Evolutionary conservation across 2,329 filamentous ascomycete species (phyloP).

Genomic region (Alternaria triticina): DNA sequence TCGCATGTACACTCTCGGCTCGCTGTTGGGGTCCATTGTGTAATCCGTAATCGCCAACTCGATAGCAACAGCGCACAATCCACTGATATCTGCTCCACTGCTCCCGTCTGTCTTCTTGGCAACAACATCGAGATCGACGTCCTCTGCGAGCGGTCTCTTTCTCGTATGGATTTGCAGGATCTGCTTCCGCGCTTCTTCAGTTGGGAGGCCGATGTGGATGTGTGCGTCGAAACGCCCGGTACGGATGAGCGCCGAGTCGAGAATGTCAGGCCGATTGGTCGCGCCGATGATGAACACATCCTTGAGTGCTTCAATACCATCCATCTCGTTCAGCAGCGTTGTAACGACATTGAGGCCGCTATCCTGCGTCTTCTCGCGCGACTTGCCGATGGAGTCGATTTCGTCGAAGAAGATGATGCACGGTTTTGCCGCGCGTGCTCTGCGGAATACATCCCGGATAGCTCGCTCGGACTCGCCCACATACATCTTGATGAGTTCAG

Average conservation of each 20-base stretch:
- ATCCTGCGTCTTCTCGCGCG: conserved; percentile 57
- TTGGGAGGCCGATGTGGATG: conserved; percentile 85
- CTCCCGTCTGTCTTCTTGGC: conserved; percentile 74
- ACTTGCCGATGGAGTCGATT: conserved; percentile 81
- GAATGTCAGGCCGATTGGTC: conserved; percentile 85
- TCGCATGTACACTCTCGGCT: conserved; percentile 50
- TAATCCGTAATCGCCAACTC: conserved; percentile 45
- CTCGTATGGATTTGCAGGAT: conserved; percentile 74
- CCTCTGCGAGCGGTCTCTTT: conserved; percentile 64
- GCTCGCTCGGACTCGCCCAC: conserved; percentile 92
- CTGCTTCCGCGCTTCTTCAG: conserved; percentile 72
- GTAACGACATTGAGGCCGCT: conserved; percentile 82
- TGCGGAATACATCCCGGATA: conserved; percentile 82
- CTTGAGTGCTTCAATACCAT: conserved; percentile 84
- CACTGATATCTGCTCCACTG: conserved; percentile 83
- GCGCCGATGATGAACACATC: conserved; percentile 88
- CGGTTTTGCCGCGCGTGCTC: conserved; percentile 82
- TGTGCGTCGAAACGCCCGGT: conserved; percentile 85
- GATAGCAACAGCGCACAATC: conserved; percentile 56
- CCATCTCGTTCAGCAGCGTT: conserved; percentile 92
- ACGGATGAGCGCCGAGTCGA: conserved; percentile 85
- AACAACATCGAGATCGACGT: conserved; percentile 70
- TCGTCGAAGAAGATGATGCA: conserved; percentile 98
- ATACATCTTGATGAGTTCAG: conserved; percentile 94
- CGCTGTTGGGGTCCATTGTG: conserved; percentile 25